Evolutionary conservation across 805 yeast genomes (phyloP), one percentile per base, ranked within the genome.

Genomic region (Saturnispora dispora): DNA sequence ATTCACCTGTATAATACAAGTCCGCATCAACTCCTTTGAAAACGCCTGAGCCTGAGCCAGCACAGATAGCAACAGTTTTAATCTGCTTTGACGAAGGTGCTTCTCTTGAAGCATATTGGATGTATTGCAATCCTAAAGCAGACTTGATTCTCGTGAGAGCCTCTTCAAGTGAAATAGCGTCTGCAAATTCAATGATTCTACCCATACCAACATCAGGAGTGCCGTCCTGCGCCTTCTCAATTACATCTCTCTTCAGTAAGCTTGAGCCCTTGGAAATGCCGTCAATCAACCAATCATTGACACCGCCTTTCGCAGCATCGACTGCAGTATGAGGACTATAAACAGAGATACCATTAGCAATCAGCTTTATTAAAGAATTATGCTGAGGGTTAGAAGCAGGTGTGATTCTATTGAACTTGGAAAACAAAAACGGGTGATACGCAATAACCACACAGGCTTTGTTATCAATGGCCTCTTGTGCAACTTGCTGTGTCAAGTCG

Each of bases 301-400:
- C 96, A 22, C 99, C 99, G n/a, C 84, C 85, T 11, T 68, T 66
- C 9, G 93, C 93, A 23, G 97, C 91, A 67, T 93, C 99, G 3
- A 93, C 85, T 0, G 98, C 89, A 1, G 99, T 91, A 63, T 93
- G 99, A 25, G 99, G 99, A 51, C 84, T 84, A 65, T 93, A 93
- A 1, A 93, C 99, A 46, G 89, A 79, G 52, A 93, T 78, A n/a
- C 87, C 85, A 53, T 81, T 75, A 57, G 81, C 82, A 48, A 88
- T 82, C 59, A 93, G 73, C 50, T 77, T 76, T 39, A 91, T 65
- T 50, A 91, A 71, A 5, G 95, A 85, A 22, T 68, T 68, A 62
- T 93, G 97, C 64, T 93, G 98, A 2, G 44, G 37, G 18, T 48
- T 42, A 3, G n/a, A 20, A 37, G 23, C 41, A 6, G 28, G 36